Base-by-base conservation (phyloP, 2,329 filamentous ascomycete genomes). In the Epichloe aotearoae region DNA sequence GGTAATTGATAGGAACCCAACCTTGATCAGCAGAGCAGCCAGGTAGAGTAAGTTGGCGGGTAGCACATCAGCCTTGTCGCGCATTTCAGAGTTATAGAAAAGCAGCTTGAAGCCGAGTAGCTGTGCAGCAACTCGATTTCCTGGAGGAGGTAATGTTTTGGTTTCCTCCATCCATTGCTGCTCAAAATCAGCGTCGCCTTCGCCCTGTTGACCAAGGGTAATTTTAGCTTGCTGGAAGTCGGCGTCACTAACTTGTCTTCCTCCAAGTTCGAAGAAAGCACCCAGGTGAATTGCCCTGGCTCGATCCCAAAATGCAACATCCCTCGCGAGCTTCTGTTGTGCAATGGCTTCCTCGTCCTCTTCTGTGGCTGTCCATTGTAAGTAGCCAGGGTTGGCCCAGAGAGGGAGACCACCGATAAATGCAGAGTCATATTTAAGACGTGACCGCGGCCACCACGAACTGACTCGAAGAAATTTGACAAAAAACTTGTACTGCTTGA, bases 41-140 rank as follows among this genome's bases (percentile, higher is more conserved):
- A 98, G 77, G 58, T 93, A 95, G 33, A 97, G 88, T 3, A 98
- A 75, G 59, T 98, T 98, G 39, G 93, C 87, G 0, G 93, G 93
- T 2, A 97, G 74, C 3, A 83, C 75, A 60, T 97, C 93, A 1
- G 77, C 73, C 50, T 82, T 77, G 53, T 87, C 81, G 51, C 91
- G 80, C 37, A 85, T 82, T 30, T 83, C 74, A 0, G 88, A 94
- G 40, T 88, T 86, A 63, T 98, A 98, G 66, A 95, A 98, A 14
- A 88, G 86, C 47, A 98, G 77, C 68, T 98, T 98, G 75, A 98
- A 98, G 4, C 93, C 93, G 14, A 98, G 81, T 3, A 98, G 77
- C 64, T 97, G 93, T 33, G 94, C 94, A 1, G 93, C 93, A 53
- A 94, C 88, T 42, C 84, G 81, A 64, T 96, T 98, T 33, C 94